phyloP scores from a whole-genome alignment of 306 rosid genomes.

The Amphicarpaea edgeworthii region DNA sequence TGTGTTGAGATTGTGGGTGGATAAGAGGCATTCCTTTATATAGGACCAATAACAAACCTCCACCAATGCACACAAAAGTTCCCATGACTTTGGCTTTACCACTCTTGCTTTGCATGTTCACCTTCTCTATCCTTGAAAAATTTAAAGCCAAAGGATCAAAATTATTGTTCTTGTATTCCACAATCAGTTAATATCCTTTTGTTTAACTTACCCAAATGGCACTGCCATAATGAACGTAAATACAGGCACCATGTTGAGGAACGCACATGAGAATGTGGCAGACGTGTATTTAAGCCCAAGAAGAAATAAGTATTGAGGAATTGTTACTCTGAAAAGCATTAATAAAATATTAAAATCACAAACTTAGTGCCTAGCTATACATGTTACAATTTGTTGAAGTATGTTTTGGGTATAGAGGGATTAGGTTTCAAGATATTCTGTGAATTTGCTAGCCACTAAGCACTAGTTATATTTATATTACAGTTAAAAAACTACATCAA shows the following conservation, averaged over 20 bases:
- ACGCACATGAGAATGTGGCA: constrained; percentile 84
- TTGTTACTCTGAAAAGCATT: constrained; percentile 66
- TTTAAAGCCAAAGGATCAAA: constrained; percentile 23
- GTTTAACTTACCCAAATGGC: constrained; percentile 71
- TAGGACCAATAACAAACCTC: constrained; percentile 66
- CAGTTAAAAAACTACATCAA: too few relatives aligned
- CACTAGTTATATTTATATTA: too few relatives aligned
- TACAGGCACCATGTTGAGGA: constrained; percentile 85
- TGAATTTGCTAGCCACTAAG: not conserved
- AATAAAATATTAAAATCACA: constrained; percentile 16
- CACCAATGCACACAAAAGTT: constrained; percentile 63
- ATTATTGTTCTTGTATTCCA: constrained; percentile 26
- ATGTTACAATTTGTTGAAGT: constrained; percentile 8
- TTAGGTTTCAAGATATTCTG: not conserved
- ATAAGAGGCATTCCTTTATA: constrained; percentile 74
- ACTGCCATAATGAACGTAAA: constrained; percentile 79
- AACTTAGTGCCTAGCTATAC: not conserved
- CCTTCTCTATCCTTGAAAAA: constrained; percentile 72
- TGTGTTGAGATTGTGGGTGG: constrained; percentile 43
- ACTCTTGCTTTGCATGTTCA: constrained; percentile 62
- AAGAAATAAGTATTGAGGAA: constrained; percentile 72
- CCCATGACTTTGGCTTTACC: constrained; percentile 80
- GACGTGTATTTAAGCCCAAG: constrained; percentile 83
- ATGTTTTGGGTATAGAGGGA: not conserved
- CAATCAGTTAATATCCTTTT: not conserved